A percentile compares a stretch with the other conserved stretches of the same genome.
These are phyloP conservation scores for Lomentospora prolificans DNA, from an alignment of 2,329 filamentous ascomycete genomes.

Conservation along the genomic window DNA sequence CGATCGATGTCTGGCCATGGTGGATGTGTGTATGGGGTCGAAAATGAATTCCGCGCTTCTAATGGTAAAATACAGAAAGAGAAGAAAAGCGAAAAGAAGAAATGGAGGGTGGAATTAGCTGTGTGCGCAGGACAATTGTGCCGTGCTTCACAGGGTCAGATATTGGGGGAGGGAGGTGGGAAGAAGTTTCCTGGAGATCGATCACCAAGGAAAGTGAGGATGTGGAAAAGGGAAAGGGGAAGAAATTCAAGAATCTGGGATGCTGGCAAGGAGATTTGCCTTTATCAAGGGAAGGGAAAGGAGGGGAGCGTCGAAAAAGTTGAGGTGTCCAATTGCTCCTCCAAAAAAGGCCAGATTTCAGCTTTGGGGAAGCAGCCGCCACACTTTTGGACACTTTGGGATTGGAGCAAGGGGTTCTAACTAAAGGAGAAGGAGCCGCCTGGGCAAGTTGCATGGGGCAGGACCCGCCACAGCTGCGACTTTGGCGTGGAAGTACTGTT, in stretches of 20 bases:
- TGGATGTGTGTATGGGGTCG: constrained; percentile 16
- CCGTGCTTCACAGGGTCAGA: constrained; percentile 15
- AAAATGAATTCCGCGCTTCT: not conserved
- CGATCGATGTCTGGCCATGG: constrained; percentile 52
- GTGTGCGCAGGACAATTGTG: not conserved
- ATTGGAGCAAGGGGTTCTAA: not conserved
- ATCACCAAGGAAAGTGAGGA: constrained; percentile 17
- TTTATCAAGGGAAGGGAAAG: constrained; percentile 18
- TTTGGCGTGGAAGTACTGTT: not conserved
- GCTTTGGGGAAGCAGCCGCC: constrained; percentile 13
- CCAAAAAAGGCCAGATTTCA: constrained; percentile 38
- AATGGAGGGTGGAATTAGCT: constrained; percentile 8
- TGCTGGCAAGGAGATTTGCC: constrained; percentile 14
- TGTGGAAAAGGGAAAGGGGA: constrained; percentile 19
- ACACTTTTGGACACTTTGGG: not conserved
- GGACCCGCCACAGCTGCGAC: not conserved
- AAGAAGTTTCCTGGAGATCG: constrained; percentile 19
- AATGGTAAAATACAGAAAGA: constrained; percentile 6
- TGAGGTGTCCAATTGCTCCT: constrained; percentile 27
- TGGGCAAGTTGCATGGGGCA: not conserved
- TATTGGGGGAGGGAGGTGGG: constrained; percentile 18
- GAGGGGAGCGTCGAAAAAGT: constrained; percentile 22
- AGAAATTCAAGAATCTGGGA: constrained; percentile 8
- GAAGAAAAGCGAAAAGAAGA: constrained; percentile 14
- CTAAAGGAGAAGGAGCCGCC: not conserved